Base-by-base conservation (phyloP, 768 basidiomycete genomes). In the Suillus lakei region DNA sequence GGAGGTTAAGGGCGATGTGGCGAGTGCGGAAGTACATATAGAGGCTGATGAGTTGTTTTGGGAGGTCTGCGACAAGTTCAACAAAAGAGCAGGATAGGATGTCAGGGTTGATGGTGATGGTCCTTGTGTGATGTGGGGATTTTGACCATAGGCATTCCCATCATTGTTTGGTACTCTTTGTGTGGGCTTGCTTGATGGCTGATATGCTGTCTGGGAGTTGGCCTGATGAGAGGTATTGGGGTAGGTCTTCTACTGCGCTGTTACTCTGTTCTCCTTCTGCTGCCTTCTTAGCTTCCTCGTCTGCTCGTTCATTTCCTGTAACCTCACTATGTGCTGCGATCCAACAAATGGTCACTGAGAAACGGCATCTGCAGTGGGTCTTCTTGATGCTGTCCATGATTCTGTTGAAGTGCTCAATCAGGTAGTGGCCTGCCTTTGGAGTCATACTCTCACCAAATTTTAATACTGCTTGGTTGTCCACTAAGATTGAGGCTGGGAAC, bases 11-110 rank as follows among this genome's bases (percentile, higher is more conserved):
- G 0, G 75, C 71, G 13, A 68, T 58, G 53, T 80, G 80, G 2
- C 73, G 74, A 1, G 75, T 75, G 2, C 72, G 51, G 26, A 82
- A 70, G 60, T 80, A 79, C 1, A 70, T 65, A 0, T 80, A 51
- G 4, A 79, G 39, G 44, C 73, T 70, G 8, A 70, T 64, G 7
- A 72, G 60, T 26, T 64, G 64, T 39, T 70, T 50, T 0, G 64
- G 60, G 3, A 76, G 41, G 1, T 44, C 28, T 15, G 60, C 39
- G 9, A 65, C 61, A 0, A 63, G 32, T 60, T 66, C 70, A 8
- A 18, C 13, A 26, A 62, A 58, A 0, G 38, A 54, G 1, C 38
- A 18, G 5, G 59, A 48, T 4, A 55, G 46, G 15, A 61, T 26
- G 23, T n/a, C n/a, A n/a, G n/a, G n/a, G n/a, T n/a, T n/a, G n/a